A percentile compares a stretch with the other conserved stretches of the same genome.
Evolutionary conservation across 78 protist genomes (phyloP).

Genomic region (Isochrysis galbana): DNA sequence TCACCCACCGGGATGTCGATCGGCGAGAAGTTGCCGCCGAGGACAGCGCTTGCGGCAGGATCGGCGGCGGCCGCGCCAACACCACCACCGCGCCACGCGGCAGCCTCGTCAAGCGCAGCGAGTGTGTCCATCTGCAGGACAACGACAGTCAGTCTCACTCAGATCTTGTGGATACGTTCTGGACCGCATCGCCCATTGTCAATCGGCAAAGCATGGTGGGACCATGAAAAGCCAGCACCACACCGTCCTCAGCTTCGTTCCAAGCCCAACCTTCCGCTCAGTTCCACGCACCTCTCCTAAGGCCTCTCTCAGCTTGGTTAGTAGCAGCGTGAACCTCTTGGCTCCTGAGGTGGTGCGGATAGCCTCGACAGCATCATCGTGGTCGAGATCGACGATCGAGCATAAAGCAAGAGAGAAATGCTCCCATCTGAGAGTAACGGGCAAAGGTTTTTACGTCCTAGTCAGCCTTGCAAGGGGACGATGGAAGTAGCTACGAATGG

Average conservation of each 20-base stretch:
- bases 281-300: too few relatives aligned
- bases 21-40: not conserved
- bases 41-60: not conserved
- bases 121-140: too few relatives aligned
- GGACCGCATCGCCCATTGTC: too few relatives aligned
- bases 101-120: too few relatives aligned
- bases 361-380: not conserved
- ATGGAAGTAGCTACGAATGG: too few relatives aligned
- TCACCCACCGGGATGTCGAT: not conserved
- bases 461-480: too few relatives aligned
- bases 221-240: not conserved
- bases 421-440: too few relatives aligned
- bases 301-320: not conserved
- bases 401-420: not conserved
- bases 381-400: not conserved
- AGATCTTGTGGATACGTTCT: too few relatives aligned
- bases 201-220: not conserved
- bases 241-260: not conserved
- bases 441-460: too few relatives aligned
- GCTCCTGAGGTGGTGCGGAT: not conserved
- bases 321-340: not conserved
- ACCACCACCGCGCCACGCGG: too few relatives aligned
- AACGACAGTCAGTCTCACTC: too few relatives aligned
- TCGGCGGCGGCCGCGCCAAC: not conserved
- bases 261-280: not conserved